A percentile compares a stretch with the other conserved stretches of the same genome.
phyloP scores from a whole-genome alignment of 768 basidiomycete genomes.

The Agaricus sinodeliciosus region DNA sequence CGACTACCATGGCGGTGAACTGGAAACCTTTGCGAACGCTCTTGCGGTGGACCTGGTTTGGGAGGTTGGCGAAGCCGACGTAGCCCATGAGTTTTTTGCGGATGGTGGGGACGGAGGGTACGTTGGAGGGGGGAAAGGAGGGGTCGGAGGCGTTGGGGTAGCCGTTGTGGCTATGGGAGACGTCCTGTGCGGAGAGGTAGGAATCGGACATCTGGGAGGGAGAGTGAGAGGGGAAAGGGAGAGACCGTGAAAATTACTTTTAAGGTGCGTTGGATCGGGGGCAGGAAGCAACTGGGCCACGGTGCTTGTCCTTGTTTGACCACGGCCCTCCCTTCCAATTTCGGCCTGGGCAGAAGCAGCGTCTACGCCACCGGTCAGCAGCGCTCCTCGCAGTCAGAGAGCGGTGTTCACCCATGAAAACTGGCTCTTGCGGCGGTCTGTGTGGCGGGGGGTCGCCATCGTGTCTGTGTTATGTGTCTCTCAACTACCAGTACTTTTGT shows the following conservation, averaged over 20 bases:
- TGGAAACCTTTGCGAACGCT: slow-evolving; percentile 98
- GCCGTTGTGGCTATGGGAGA: slow-evolving; percentile 43
- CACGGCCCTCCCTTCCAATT: slow-evolving; percentile 32
- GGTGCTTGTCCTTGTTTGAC: slow-evolving; percentile 44
- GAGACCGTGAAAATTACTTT: slow-evolving; percentile 40
- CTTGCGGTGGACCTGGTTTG: slow-evolving; percentile 99
- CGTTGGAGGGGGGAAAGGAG: slow-evolving; percentile 39
- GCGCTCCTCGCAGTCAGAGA: not conserved
- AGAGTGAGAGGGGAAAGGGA: slow-evolving; percentile 22
- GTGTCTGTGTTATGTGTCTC: not conserved
- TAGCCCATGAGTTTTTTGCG: slow-evolving; percentile 95
- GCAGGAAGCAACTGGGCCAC: slow-evolving; percentile 41
- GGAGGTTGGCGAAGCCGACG: slow-evolving; percentile 95
- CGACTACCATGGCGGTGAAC: slow-evolving; percentile 98
- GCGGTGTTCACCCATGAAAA: slow-evolving; percentile 24
- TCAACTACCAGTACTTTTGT: slow-evolving; percentile 7
- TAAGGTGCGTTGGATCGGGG: slow-evolving; percentile 44
- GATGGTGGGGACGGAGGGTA: slow-evolving; percentile 41
- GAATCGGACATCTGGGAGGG: slow-evolving; percentile 67
- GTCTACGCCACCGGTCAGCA: slow-evolving; percentile 21
- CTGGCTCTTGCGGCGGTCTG: slow-evolving; percentile 14
- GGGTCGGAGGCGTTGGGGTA: slow-evolving; percentile 58
- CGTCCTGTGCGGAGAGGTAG: slow-evolving; percentile 62
- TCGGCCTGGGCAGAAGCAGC: slow-evolving; percentile 45
- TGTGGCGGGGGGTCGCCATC: slow-evolving; percentile 10